phyloP scores from a whole-genome alignment of 2,329 filamentous ascomycete genomes.

The Epichloe festucae region DNA sequence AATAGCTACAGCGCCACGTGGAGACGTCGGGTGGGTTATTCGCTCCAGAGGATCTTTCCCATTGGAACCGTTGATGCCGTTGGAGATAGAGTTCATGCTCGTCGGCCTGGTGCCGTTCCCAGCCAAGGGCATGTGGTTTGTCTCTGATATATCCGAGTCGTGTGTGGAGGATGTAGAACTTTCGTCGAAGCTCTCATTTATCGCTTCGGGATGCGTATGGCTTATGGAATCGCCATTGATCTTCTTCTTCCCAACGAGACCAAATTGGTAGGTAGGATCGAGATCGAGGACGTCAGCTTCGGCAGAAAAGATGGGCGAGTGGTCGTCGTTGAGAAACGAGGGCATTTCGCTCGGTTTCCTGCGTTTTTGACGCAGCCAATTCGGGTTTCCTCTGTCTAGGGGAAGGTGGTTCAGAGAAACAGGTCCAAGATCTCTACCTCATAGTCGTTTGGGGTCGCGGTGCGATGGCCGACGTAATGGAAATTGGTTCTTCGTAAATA shows the following conservation, averaged over 20 bases:
- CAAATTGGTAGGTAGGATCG: slow-evolving; percentile 26
- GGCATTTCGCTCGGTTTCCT: slow-evolving; percentile 30
- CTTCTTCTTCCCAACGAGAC: slow-evolving; percentile 21
- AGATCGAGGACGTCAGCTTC: slow-evolving; percentile 31
- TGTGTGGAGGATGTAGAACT: slow-evolving; percentile 40
- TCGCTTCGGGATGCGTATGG: slow-evolving; percentile 31
- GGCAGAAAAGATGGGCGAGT: slow-evolving; percentile 27
- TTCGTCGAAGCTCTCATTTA: slow-evolving; percentile 41
- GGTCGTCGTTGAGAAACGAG: slow-evolving; percentile 38
- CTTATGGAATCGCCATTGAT: slow-evolving; percentile 24
- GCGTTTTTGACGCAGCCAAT: slow-evolving; percentile 1
- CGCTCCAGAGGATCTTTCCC: slow-evolving; percentile 17
- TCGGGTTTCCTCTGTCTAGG: not conserved
- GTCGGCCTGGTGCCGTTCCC: slow-evolving; percentile 30
- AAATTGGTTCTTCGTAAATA: not conserved
- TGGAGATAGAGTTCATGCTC: slow-evolving; percentile 47
- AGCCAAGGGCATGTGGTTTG: slow-evolving; percentile 28
- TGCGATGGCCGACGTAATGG: not conserved
- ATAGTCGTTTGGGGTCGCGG: not conserved
- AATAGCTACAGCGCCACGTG: slow-evolving; percentile 17
- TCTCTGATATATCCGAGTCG: slow-evolving; percentile 38
- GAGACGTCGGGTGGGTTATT: slow-evolving; percentile 10
- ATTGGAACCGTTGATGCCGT: slow-evolving; percentile 34
- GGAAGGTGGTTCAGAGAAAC: not conserved
- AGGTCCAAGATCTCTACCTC: not conserved